Conservation (phyloP, 1,139 yeast genomes). For the Ashbya aceris region DNA sequence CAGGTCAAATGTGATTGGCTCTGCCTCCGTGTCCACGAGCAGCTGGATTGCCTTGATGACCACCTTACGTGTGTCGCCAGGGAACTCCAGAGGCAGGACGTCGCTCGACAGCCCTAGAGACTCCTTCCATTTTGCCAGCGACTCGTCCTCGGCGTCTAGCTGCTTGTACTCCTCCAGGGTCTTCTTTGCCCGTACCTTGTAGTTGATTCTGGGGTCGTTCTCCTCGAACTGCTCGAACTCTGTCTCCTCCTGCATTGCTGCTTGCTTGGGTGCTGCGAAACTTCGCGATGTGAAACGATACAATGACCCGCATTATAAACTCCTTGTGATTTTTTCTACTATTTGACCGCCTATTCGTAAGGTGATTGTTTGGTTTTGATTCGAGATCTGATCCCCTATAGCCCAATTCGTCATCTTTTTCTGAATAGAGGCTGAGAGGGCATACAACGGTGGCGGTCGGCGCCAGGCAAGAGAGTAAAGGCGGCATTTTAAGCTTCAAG, state of each 20-base stretch:
- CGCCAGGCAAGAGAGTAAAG: too few species aligned
- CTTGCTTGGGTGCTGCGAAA: not conserved
- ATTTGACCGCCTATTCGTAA: too few species aligned
- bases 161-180: slow-evolving; percentile 77
- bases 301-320: not conserved
- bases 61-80: slow-evolving; percentile 69
- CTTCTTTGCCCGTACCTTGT: slow-evolving; percentile 76
- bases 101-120: slow-evolving; percentile 67
- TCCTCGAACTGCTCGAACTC: slow-evolving; percentile 37
- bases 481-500: not conserved
- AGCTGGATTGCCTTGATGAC: slow-evolving; percentile 72
- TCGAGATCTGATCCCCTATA: slow-evolving; percentile 1
- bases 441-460: too few species aligned
- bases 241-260: slow-evolving; percentile 32
- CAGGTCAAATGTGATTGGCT: slow-evolving; percentile 55
- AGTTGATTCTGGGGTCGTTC: slow-evolving; percentile 57
- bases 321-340: not conserved
- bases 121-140: slow-evolving; percentile 87
- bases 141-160: slow-evolving; percentile 85
- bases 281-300: too few species aligned
- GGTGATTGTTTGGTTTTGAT: too few species aligned
- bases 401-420: not conserved
- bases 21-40: slow-evolving; percentile 48
- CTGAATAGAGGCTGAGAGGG: not conserved
- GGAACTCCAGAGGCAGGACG: slow-evolving; percentile 46